These are phyloP conservation scores for Aspergillus panamensis DNA, from an alignment of 495 filamentous ascomycete genomes.

Conservation along the genomic window DNA sequence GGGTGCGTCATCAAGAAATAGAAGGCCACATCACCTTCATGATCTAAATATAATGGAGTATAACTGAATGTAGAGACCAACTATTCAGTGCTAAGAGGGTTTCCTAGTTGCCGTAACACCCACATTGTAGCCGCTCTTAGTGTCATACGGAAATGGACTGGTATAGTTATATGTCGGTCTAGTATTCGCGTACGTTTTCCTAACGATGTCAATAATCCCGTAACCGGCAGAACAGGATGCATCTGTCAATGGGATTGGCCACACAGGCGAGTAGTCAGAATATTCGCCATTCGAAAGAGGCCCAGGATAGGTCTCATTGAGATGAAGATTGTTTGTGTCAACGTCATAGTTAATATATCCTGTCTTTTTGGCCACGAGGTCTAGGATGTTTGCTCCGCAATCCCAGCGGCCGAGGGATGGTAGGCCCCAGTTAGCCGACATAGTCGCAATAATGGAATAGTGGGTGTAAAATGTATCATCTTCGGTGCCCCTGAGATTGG, in stretches of 20 bases:
- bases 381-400: conserved; percentile 66
- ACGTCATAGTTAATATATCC: conserved; percentile 54
- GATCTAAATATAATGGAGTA: no score
- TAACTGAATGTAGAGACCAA: no score
- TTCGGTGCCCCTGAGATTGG: conserved; percentile 53
- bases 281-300: conserved; percentile 38
- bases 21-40: no score
- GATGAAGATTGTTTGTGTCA: conserved; percentile 37
- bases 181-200: conserved; percentile 34
- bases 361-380: conserved; percentile 55
- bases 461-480: conserved; percentile 70
- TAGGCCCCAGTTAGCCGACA: conserved; percentile 65
- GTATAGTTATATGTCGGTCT: conserved; percentile 43
- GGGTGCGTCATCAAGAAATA: no score
- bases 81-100: not conserved
- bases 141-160: conserved; percentile 41
- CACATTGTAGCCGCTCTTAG: conserved; percentile 31
- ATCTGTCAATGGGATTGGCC: conserved; percentile 41
- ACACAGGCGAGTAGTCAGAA: conserved; percentile 34
- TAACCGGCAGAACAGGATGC: conserved; percentile 45
- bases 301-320: conserved; percentile 49
- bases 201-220: conserved; percentile 43
- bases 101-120: conserved; percentile 33
- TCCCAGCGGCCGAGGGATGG: conserved; percentile 68
- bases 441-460: conserved; percentile 63